Percentiles rank a stretch among this genome's conserved stretches.
phyloP scores from a whole-genome alignment of 2,329 filamentous ascomycete species.

The Colletotrichum falcatum region DNA sequence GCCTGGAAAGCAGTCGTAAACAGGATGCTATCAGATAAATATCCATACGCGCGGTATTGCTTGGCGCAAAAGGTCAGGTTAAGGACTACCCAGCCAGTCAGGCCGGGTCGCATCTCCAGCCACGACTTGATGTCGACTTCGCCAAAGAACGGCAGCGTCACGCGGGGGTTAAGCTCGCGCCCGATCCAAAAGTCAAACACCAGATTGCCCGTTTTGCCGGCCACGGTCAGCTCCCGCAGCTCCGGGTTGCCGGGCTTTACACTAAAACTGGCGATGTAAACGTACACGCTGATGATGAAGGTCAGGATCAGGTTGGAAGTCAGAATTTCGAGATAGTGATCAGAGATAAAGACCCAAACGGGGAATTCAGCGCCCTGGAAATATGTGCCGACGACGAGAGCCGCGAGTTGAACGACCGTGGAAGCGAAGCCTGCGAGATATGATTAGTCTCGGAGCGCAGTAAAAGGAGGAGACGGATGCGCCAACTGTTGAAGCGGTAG shows the following conservation, averaged over 20 bases:
- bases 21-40: conserved; percentile 75
- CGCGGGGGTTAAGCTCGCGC: conserved; percentile 78
- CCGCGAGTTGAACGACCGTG: conserved; percentile 22
- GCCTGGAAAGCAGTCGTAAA: conserved; percentile 74
- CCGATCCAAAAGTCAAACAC: conserved; percentile 79
- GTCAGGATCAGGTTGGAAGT: conserved; percentile 75
- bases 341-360: conserved; percentile 78
- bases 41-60: conserved; percentile 76
- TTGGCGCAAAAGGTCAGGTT: conserved; percentile 76
- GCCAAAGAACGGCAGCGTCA: conserved; percentile 72
- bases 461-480: not conserved
- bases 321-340: conserved; percentile 75
- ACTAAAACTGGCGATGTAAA: conserved; percentile 74
- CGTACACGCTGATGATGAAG: conserved; percentile 68
- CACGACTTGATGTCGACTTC: conserved; percentile 78
- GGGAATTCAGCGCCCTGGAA: conserved; percentile 74
- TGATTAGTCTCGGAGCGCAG: not conserved
- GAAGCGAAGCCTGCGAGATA: conserved; percentile 3
- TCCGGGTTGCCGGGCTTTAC: conserved; percentile 71
- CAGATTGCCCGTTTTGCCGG: conserved; percentile 67
- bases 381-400: conserved; percentile 65
- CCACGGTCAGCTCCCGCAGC: conserved; percentile 73
- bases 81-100: conserved; percentile 77
- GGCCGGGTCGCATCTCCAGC: conserved; percentile 76
- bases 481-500: conserved; percentile 78